These are phyloP conservation scores for Pseudopithomyces chartarum DNA, from an alignment of 2,329 filamentous ascomycete genomes.

Conservation along the genomic window DNA sequence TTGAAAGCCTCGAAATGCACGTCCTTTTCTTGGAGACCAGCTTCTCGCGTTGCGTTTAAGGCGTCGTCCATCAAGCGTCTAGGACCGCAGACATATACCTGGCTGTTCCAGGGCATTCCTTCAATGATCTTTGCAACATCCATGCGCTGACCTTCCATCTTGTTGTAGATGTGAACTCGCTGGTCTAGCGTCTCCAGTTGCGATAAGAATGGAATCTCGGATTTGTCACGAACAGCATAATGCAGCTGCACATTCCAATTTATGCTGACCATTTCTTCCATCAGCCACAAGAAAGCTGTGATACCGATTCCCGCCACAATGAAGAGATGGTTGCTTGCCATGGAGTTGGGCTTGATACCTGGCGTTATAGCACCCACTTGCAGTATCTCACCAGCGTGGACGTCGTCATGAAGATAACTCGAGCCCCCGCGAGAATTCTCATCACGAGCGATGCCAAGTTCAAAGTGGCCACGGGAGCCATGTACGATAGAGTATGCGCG, in stretches of 20 bases:
- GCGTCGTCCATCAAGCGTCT: constrained; percentile 5
- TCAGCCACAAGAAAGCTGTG: constrained; percentile 8
- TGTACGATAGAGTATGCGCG: constrained; percentile 3
- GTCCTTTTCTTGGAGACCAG: background rate
- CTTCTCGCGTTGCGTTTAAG: background rate
- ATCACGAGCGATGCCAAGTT: constrained; percentile 8
- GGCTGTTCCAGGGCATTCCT: background rate
- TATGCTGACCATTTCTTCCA: background rate
- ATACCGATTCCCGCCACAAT: constrained; percentile 7
- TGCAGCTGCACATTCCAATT: constrained; percentile 6
- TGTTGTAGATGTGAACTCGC: background rate
- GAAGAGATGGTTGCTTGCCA: constrained; percentile 9
- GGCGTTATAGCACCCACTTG: background rate
- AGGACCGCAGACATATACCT: constrained; percentile 4
- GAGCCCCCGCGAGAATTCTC: constrained; percentile 1
- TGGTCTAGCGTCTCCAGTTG: background rate
- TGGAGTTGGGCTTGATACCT: background rate
- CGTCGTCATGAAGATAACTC: constrained; percentile 1
- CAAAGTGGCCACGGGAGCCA: background rate
- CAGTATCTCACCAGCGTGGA: background rate
- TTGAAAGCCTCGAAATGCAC: constrained; percentile 8
- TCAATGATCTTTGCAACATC: background rate
- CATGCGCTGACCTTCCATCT: constrained; percentile 2
- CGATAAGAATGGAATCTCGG: background rate
- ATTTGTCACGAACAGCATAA: constrained; percentile 2